Percentiles rank a stretch among this genome's conserved stretches.
Conservation (phyloP, 306 rosid genomes). For the Morella rubra region DNA sequence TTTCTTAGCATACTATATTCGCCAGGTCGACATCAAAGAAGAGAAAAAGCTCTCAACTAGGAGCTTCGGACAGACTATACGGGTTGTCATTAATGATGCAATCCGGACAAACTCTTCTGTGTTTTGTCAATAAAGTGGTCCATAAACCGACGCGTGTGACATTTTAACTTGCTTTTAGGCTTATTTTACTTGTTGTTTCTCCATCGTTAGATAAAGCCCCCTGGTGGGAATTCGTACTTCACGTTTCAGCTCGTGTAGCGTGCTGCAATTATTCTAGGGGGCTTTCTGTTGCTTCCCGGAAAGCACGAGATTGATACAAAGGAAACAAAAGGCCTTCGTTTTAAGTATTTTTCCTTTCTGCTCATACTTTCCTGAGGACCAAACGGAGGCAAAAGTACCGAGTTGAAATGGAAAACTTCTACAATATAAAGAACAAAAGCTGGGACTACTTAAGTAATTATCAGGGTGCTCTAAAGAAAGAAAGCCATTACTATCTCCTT, state of each 20-base stretch:
- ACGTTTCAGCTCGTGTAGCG: neutral
- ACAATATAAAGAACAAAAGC: conserved; percentile 30
- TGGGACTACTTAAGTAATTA: conserved; percentile 15
- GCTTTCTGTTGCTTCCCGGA: neutral
- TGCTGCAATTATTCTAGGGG: neutral
- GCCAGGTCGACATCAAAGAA: conserved; percentile 7
- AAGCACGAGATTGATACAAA: neutral
- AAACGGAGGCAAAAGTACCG: conserved; percentile 22
- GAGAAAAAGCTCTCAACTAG: conserved; percentile 36
- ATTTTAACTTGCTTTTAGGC: neutral
- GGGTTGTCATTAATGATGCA: conserved; percentile 32
- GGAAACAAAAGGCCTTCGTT: neutral
- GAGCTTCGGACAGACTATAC: conserved; percentile 32
- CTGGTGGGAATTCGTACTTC: neutral
- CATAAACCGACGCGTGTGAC: conserved; percentile 16
- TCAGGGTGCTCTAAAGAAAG: conserved; percentile 12
- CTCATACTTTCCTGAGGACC: conserved; percentile 5
- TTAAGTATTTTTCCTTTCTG: neutral
- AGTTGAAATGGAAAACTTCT: neutral
- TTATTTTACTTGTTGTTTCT: neutral
- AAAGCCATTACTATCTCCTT: conserved; percentile 10
- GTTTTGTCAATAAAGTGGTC: conserved; percentile 19
- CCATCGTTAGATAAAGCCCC: neutral
- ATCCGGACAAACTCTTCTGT: conserved; percentile 15
- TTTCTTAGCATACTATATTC: conserved; percentile 8